Conservation (phyloP, 495 filamentous ascomycete genomes). For the Oidiodendron maius region DNA sequence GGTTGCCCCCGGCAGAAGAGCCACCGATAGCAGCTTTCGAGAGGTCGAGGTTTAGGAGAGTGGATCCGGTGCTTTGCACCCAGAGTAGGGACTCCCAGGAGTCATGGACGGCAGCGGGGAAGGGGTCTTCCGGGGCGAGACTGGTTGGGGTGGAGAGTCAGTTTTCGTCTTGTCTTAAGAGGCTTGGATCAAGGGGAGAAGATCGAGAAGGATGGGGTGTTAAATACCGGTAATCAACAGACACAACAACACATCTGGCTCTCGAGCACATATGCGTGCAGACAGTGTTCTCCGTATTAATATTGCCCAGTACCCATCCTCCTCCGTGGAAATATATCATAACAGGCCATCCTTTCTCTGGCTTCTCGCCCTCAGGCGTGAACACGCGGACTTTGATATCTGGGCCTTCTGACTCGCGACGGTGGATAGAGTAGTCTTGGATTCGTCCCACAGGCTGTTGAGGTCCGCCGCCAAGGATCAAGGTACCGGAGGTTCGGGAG, state of each 20-base stretch:
- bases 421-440: constrained; percentile 38
- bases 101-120: constrained; percentile 51
- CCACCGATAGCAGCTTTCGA: constrained; percentile 46
- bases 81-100: constrained; percentile 53
- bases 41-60: constrained; percentile 35
- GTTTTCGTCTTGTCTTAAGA: background rate
- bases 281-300: constrained; percentile 54
- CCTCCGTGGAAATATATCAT: constrained; percentile 54
- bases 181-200: background rate
- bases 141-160: constrained; percentile 21
- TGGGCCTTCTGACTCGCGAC: constrained; percentile 41
- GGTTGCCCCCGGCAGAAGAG: constrained; percentile 50
- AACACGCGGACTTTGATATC: constrained; percentile 41
- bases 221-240: constrained; percentile 52
- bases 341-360: constrained; percentile 46
- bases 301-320: constrained; percentile 54
- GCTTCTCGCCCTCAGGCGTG: constrained; percentile 37
- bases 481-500: constrained; percentile 43
- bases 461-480: constrained; percentile 50
- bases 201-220: constrained; percentile 1
- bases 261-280: constrained; percentile 47
- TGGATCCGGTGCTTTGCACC: constrained; percentile 36
- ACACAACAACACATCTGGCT: constrained; percentile 45
- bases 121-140: constrained; percentile 50
- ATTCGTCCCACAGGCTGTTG: constrained; percentile 43